Evolutionary conservation across 2,329 filamentous ascomycete species (phyloP).

Genomic region (Aciculosporium take): DNA sequence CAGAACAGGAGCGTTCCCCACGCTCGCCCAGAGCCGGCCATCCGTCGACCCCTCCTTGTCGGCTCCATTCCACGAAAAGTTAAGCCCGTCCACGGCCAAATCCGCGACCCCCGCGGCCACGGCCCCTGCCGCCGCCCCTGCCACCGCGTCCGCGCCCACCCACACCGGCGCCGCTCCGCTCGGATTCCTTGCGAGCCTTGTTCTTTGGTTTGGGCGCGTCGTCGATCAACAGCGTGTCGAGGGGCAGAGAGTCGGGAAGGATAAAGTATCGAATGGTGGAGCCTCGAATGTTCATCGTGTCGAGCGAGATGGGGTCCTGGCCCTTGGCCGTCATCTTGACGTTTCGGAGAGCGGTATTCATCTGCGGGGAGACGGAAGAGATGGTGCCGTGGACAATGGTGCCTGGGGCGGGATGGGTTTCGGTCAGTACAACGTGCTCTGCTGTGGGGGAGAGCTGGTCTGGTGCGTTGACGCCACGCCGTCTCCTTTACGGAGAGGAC

Average conservation of each 20-base stretch:
- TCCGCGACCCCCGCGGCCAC: conserved; percentile 24
- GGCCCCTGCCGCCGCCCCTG: conserved; percentile 35
- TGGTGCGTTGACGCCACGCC: not conserved
- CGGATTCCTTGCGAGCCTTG: conserved; percentile 89
- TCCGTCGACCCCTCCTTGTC: too few relatives aligned
- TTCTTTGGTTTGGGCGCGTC: conserved; percentile 98
- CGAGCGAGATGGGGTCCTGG: conserved; percentile 74
- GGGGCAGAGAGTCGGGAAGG: conserved; percentile 83
- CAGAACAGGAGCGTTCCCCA: not conserved
- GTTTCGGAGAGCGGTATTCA: conserved; percentile 92
- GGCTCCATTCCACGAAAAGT: too few relatives aligned
- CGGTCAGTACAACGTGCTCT: not conserved
- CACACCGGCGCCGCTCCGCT: conserved; percentile 40
- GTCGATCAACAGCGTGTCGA: conserved; percentile 91
- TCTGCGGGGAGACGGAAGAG: conserved; percentile 89
- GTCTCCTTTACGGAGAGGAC: not conserved
- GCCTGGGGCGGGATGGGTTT: conserved; percentile 36
- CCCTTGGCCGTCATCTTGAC: conserved; percentile 93
- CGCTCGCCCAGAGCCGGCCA: not conserved
- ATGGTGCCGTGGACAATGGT: conserved; percentile 96
- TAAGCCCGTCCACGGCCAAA: conserved; percentile 7
- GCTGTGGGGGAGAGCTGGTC: not conserved
- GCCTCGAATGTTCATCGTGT: conserved; percentile 93
- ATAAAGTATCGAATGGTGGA: conserved; percentile 95
- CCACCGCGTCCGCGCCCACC: conserved; percentile 38